Conservation (phyloP, 768 basidiomycete genomes). For the Gloeophyllum trabeum region DNA sequence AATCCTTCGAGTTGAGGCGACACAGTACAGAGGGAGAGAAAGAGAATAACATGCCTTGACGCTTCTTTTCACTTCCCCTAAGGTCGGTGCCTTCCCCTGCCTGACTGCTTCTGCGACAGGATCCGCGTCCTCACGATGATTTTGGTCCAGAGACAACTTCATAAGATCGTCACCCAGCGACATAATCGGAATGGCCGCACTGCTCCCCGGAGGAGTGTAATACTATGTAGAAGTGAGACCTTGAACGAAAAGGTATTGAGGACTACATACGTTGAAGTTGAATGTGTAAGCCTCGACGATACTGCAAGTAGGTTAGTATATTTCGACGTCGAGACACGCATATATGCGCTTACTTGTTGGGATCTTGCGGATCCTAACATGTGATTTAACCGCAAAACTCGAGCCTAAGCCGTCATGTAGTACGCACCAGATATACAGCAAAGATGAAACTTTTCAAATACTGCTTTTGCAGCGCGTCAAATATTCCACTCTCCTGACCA, state of each 20-base stretch:
- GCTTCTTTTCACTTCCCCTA: conserved; percentile 74
- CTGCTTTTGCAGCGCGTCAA: conserved; percentile 75
- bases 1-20: neutral
- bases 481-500: conserved; percentile 74
- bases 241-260: neutral
- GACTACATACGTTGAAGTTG: conserved; percentile 53
- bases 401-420: too few species aligned
- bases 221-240: conserved; percentile 35
- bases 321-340: conserved; percentile 11
- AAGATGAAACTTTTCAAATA: conserved; percentile 83
- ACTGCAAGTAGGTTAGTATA: conserved; percentile 23
- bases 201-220: conserved; percentile 49
- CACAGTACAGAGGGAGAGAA: neutral
- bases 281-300: conserved; percentile 86
- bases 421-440: conserved; percentile 67
- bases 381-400: too few species aligned
- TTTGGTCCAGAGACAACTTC: conserved; percentile 32
- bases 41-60: conserved; percentile 42
- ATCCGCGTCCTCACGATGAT: conserved; percentile 25
- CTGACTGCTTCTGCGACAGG: conserved; percentile 49
- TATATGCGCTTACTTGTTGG: conserved; percentile 54
- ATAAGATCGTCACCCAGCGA: conserved; percentile 50
- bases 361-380: conserved; percentile 81
- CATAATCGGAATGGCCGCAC: conserved; percentile 57
- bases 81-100: conserved; percentile 54